Conservation (phyloP, 2,329 filamentous ascomycete species). For the Phialocephala sp. region DNA sequence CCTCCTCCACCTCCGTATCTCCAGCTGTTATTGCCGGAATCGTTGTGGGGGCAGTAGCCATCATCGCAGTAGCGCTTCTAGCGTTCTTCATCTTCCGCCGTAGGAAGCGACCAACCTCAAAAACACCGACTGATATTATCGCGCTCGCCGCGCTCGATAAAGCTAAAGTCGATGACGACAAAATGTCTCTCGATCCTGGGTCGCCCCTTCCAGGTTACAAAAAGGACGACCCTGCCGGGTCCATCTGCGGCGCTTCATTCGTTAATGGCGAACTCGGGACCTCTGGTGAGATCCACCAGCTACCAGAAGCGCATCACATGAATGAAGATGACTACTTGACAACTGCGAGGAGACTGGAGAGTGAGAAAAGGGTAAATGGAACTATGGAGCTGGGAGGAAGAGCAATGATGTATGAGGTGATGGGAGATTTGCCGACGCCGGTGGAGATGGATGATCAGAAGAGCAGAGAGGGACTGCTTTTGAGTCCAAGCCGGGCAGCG, state of each 20-base stretch:
- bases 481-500: constrained; percentile 5
- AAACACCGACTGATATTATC: constrained; percentile 2
- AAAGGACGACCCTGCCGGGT: neutral
- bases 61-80: constrained; percentile 16
- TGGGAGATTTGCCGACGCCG: constrained; percentile 13
- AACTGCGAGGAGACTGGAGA: neutral
- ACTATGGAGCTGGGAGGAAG: constrained; percentile 13
- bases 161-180: neutral
- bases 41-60: constrained; percentile 20
- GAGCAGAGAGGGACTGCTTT: constrained; percentile 11
- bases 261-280: constrained; percentile 8
- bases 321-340: constrained; percentile 7
- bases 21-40: constrained; percentile 26
- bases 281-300: constrained; percentile 12
- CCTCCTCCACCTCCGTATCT: neutral
- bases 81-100: constrained; percentile 15
- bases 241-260: neutral
- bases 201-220: neutral
- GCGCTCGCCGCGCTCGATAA: neutral
- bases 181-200: neutral
- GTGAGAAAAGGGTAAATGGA: neutral
- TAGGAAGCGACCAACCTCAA: neutral
- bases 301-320: neutral
- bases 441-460: constrained; percentile 21
- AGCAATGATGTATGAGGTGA: constrained; percentile 15